phyloP scores from a whole-genome alignment of 169 alveolate species.

The Cardiosporidium cionae region DNA sequence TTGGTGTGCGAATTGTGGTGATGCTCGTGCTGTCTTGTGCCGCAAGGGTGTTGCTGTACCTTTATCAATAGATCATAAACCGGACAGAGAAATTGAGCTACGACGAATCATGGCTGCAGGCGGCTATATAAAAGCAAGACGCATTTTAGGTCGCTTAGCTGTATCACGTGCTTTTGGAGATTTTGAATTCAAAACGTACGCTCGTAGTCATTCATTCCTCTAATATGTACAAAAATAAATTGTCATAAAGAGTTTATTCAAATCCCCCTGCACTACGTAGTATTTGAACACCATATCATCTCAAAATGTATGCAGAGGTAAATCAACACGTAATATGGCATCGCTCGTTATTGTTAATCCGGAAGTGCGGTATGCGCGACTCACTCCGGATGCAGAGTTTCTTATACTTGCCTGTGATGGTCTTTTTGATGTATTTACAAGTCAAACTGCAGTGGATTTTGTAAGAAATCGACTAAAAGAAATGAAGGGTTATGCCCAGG shows the following conservation, averaged over 20 bases:
- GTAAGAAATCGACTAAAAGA: conserved; percentile 39
- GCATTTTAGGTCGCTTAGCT: conserved; percentile 91
- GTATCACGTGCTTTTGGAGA: conserved; percentile 96
- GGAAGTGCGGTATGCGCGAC: conserved; percentile 77
- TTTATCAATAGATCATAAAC: conserved; percentile 94
- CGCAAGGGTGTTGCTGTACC: conserved; percentile 77
- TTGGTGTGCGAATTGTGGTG: conserved; percentile 94
- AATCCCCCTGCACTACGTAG: too few species aligned
- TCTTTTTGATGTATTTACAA: conserved; percentile 91
- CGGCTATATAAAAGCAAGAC: conserved; percentile 87
- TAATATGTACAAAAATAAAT: not conserved
- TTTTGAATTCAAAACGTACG: conserved; percentile 78
- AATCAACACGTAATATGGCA: conserved; percentile 52
- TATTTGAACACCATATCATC: too few species aligned
- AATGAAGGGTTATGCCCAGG: too few species aligned
- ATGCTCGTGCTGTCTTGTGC: conserved; percentile 85
- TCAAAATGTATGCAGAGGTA: not conserved
- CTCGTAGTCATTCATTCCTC: not conserved
- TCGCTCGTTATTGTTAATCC: conserved; percentile 91
- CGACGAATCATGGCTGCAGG: conserved; percentile 86
- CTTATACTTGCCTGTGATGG: conserved; percentile 98
- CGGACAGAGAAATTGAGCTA: conserved; percentile 66
- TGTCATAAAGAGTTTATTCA: too few species aligned
- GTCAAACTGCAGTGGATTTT: conserved; percentile 80
- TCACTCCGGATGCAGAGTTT: conserved; percentile 81